A percentile compares a stretch with the other conserved stretches of the same genome.
phyloP scores from a whole-genome alignment of 2,329 filamentous ascomycete species.

The Colletotrichum abscissum region DNA sequence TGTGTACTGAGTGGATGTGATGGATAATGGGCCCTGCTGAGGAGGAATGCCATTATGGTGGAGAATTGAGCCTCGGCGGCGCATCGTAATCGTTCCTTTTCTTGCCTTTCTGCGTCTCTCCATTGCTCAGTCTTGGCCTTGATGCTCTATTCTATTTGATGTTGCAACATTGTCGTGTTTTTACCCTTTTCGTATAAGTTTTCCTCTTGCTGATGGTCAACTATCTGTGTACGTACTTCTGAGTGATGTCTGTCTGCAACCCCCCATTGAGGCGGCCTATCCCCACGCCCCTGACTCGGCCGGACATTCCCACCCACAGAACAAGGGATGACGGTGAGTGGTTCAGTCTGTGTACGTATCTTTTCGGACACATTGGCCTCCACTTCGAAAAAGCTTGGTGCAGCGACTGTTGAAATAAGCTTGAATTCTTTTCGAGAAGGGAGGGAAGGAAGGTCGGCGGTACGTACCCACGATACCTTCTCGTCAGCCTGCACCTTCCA shows the following conservation, averaged over 20 bases:
- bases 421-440: slow-evolving; percentile 35
- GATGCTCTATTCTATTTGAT: background rate
- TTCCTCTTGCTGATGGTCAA: background rate
- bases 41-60: background rate
- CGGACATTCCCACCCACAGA: background rate
- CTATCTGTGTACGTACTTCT: too few relatives aligned
- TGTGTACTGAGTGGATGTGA: background rate
- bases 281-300: slow-evolving; percentile 7
- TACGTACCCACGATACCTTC: slow-evolving; percentile 7
- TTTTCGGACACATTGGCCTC: slow-evolving; percentile 21
- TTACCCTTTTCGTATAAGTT: background rate
- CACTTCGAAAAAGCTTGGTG: slow-evolving; percentile 35
- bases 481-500: background rate
- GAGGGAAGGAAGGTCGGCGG: slow-evolving; percentile 9
- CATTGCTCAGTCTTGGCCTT: background rate
- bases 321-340: background rate
- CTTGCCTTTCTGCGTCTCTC: background rate
- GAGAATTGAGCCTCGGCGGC: slow-evolving; percentile 4
- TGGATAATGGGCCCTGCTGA: background rate
- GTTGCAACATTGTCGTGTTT: background rate
- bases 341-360: background rate
- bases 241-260: too few relatives aligned
- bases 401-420: slow-evolving; percentile 37
- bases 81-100: slow-evolving; percentile 20
- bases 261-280: background rate